Base-by-base conservation (phyloP, 2,329 filamentous ascomycete species). In the Neonectria neomacrospora region DNA sequence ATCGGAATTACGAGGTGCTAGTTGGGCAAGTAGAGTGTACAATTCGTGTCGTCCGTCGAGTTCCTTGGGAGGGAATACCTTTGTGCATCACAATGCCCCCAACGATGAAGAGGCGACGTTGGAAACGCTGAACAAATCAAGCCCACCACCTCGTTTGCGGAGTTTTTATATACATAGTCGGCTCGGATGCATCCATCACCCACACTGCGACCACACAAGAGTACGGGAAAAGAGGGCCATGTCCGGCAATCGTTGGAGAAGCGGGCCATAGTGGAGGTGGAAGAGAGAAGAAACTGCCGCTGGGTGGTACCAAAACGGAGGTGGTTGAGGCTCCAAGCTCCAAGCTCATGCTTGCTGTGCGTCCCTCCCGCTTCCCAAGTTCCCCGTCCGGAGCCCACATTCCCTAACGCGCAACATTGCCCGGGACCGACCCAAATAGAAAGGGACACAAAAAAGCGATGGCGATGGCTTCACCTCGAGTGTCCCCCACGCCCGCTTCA, bases 201-300 rank as follows among this genome's bases (percentile, higher is more conserved):
- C 54, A 55, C 39, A 67, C 56, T 26, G 61, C 60, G 47, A 62
- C 63, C 61, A 66, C 68, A 64, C 58, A 64, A 65, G 34, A 63
- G 54, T 39, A 71, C 54, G 58, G 34, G 51, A 45, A 70, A 64
- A 62, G 51, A 71, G 60, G 62, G 63, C 64, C 70, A 66, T 71
- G 70, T 66, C 70, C 71, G 71, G 71, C 71, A 73, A 72, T 73
- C 71, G 71, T 72, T 73, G 67, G 68, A 73, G 71, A 73, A 73
- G 71, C 71, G 71, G 71, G 71, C 71, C 71, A 71, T 58, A 32
- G 64, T 66, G 64, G 64, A 66, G 64, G 63, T 66, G 70, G 70
- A 70, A 64, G 63, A 69, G 62, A 54, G 54, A 61, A 44, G 64
- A 72, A 70, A 73, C 71, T 73, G 68, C 71, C 71, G 70, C 64